A percentile compares a stretch with the other conserved stretches of the same genome.
phyloP scores from a whole-genome alignment of 495 filamentous ascomycete genomes.

The Physcia stellaris region DNA sequence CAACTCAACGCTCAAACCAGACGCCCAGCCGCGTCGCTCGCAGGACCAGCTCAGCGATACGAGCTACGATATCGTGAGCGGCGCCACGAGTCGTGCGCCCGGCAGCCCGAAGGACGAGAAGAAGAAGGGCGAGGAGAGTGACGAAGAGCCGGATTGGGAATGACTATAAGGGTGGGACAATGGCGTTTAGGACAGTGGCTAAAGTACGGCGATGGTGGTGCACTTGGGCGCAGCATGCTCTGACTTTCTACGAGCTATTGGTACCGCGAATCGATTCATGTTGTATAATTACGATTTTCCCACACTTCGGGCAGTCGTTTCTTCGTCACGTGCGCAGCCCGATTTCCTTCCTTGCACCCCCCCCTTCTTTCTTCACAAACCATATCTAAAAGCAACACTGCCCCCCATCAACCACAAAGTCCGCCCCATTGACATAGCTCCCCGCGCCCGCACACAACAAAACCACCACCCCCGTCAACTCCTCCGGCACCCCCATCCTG shows the following conservation, averaged over 20 bases:
- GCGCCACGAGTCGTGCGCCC: conserved; percentile 63
- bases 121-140: conserved; percentile 35
- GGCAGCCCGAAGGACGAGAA: conserved; percentile 58
- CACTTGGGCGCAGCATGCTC: too few relatives aligned
- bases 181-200: too few relatives aligned
- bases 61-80: conserved; percentile 88
- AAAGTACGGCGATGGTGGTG: too few relatives aligned
- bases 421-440: conserved; percentile 53
- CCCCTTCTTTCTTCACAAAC: background rate
- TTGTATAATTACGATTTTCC: too few relatives aligned
- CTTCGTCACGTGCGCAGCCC: too few relatives aligned
- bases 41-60: conserved; percentile 84
- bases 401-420: conserved; percentile 44
- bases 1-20: conserved; percentile 11
- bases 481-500: conserved; percentile 51
- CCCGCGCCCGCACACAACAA: conserved; percentile 47
- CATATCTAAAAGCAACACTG: conserved; percentile 17
- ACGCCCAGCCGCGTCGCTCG: conserved; percentile 45
- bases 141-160: conserved; percentile 78
- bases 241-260: too few relatives aligned
- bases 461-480: conserved; percentile 53
- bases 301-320: too few relatives aligned
- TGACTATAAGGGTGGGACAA: too few relatives aligned
- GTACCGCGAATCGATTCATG: too few relatives aligned
- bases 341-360: too few relatives aligned